A percentile compares a stretch with the other conserved stretches of the same genome.
Evolutionary conservation across 1,284 basidiomycete species (phyloP).

Genomic region (Marasmius tenuissimus): DNA sequence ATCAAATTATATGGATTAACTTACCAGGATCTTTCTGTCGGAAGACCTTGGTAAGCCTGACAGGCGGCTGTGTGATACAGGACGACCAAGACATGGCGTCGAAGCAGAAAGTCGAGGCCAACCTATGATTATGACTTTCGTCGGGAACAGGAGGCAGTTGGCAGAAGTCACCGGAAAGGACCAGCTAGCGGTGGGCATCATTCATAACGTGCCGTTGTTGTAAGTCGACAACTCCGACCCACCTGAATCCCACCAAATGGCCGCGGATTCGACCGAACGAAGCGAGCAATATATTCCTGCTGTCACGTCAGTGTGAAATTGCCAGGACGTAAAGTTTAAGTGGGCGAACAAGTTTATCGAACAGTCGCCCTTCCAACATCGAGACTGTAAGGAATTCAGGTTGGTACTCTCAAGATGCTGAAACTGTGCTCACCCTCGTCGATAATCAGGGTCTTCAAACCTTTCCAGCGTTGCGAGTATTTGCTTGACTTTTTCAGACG

Average conservation of each 20-base stretch:
- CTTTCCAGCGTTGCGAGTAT: constrained; percentile 70
- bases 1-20: constrained; percentile 2
- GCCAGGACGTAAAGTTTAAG: neutral
- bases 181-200: constrained; percentile 45
- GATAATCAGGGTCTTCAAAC: constrained; percentile 81
- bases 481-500: constrained; percentile 71
- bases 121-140: constrained; percentile 30
- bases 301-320: neutral
- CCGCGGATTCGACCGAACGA: constrained; percentile 50
- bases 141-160: constrained; percentile 88
- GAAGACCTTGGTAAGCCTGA: constrained; percentile 67
- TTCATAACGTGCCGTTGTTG: neutral
- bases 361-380: constrained; percentile 87
- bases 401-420: neutral
- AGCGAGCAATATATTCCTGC: constrained; percentile 57
- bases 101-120: constrained; percentile 72
- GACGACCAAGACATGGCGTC: constrained; percentile 76
- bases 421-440: constrained; percentile 73
- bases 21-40: constrained; percentile 61
- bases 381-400: constrained; percentile 58
- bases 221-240: constrained; percentile 19
- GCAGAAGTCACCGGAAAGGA: constrained; percentile 91
- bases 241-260: constrained; percentile 94
- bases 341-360: constrained; percentile 73
- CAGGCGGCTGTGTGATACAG: constrained; percentile 50